These are phyloP conservation scores for Fagus crenata DNA, from an alignment of 306 rosid genomes.

Conservation along the genomic window DNA sequence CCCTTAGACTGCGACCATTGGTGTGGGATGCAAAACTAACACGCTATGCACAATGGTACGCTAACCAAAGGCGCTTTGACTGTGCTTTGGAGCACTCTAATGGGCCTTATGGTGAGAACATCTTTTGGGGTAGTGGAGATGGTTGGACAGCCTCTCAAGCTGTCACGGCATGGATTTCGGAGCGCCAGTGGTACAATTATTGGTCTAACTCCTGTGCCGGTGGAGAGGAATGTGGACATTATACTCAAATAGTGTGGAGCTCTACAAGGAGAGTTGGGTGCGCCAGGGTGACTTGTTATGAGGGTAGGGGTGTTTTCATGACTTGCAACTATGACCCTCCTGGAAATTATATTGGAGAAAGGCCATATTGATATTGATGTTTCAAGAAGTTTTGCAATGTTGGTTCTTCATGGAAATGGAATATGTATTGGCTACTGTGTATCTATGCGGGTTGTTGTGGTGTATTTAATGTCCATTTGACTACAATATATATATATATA, in stretches of 20 bases:
- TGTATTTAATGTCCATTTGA: too few relatives aligned
- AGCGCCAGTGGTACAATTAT: constrained; percentile 55
- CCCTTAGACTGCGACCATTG: constrained; percentile 43
- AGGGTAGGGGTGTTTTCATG: constrained; percentile 66
- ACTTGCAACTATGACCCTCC: constrained; percentile 93
- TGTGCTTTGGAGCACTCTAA: constrained; percentile 68
- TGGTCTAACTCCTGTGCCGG: constrained; percentile 54
- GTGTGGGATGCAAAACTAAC: constrained; percentile 53
- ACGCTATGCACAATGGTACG: constrained; percentile 65
- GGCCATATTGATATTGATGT: constrained; percentile 53
- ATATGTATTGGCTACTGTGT: neutral
- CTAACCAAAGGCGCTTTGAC: constrained; percentile 63
- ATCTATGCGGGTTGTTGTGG: too few relatives aligned
- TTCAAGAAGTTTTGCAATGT: too few relatives aligned
- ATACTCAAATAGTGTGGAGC: constrained; percentile 85
- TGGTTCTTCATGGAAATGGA: too few relatives aligned
- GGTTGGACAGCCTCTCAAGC: constrained; percentile 80
- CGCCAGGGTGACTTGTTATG: constrained; percentile 56
- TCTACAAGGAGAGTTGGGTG: constrained; percentile 59
- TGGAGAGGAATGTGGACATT: constrained; percentile 75
- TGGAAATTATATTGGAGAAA: constrained; percentile 79
- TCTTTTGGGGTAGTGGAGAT: constrained; percentile 87
- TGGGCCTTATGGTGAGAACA: constrained; percentile 91
- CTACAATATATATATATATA: too few relatives aligned
- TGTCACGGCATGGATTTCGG: constrained; percentile 64